phyloP scores from a whole-genome alignment of 2,329 filamentous ascomycete species.

The Aspergillus tanneri region DNA sequence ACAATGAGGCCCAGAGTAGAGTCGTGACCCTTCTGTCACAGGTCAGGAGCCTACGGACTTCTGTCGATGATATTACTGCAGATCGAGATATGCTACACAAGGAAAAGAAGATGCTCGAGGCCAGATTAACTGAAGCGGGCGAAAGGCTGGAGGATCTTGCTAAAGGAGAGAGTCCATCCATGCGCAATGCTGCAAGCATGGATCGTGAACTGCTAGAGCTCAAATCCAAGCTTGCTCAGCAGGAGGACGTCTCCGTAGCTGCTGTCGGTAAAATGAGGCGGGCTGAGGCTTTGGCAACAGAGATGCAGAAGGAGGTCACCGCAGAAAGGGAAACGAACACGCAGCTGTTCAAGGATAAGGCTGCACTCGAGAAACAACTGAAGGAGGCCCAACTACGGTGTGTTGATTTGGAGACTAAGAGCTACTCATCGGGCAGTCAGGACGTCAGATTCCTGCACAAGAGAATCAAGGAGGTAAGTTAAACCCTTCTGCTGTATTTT shows the following conservation, averaged over 20 bases:
- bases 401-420: constrained; percentile 94
- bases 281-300: constrained; percentile 79
- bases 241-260: constrained; percentile 87
- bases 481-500: too few species aligned
- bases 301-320: constrained; percentile 90
- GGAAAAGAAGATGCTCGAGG: constrained; percentile 87
- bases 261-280: constrained; percentile 97
- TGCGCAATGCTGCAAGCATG: constrained; percentile 83
- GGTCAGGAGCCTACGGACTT: constrained; percentile 77
- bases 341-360: constrained; percentile 85
- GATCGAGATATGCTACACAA: constrained; percentile 82
- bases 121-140: constrained; percentile 81
- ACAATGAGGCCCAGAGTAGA: constrained; percentile 93
- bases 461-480: constrained; percentile 84
- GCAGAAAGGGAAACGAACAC: constrained; percentile 79
- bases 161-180: constrained; percentile 78
- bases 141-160: constrained; percentile 84
- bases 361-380: constrained; percentile 79
- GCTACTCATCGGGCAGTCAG: constrained; percentile 89
- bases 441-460: constrained; percentile 94
- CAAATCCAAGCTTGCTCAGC: constrained; percentile 82
- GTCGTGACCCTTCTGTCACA: constrained; percentile 88
- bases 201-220: constrained; percentile 88
- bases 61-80: constrained; percentile 78
- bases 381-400: constrained; percentile 88